Base-by-base conservation (phyloP, 2,329 filamentous ascomycete genomes). In the Curvularia sp. region DNA sequence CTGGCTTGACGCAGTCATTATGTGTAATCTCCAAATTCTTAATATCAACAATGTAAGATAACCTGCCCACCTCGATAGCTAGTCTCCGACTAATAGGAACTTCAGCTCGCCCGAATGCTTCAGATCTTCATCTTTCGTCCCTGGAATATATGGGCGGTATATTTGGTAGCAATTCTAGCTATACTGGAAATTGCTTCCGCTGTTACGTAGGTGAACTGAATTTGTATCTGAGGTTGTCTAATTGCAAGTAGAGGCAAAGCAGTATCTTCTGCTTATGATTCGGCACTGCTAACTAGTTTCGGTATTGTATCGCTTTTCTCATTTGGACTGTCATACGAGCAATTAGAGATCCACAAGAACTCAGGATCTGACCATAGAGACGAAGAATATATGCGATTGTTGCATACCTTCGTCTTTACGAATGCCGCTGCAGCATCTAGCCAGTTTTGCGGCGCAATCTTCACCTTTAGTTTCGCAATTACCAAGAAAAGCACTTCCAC, bases 21-120 rank as follows among this genome's bases (percentile, higher is more conserved):
- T 58, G 35, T 58, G 15, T 53, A 58, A 58, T 46, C 55, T 58
- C 28, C 15, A 58, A 53, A 24, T 58, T 46, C 55, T 58, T 22
- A 46, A 15, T 13, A 58, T 44, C 38, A 49, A 43, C 3, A 58
- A 58, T 3, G 44, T 58, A 0, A 58, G 55, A 31, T 10, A 26
- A 12, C 38, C 55, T 58, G 30, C 38, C 38, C 31, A 30, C 49
- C 24, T 53, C 20, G 7, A 44, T 30, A 13, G 20, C 15, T 49
- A 2, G 28, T 28, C 15, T 6, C n/a, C 15, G 7, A 22, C 28
- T 58, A 46, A 58, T 8, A 58, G 26, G 22, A 53, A 49, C 28
- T 10, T 49, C 5, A 58, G 55, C 55, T 58, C 28, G 30, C 15
- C 31, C 20, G 12, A 39, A 30, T 53, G 22, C 38, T 58, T 7